These are phyloP conservation scores for Platanthera zijinensis DNA, from an alignment of 106 monocot species.

Conservation along the genomic window DNA sequence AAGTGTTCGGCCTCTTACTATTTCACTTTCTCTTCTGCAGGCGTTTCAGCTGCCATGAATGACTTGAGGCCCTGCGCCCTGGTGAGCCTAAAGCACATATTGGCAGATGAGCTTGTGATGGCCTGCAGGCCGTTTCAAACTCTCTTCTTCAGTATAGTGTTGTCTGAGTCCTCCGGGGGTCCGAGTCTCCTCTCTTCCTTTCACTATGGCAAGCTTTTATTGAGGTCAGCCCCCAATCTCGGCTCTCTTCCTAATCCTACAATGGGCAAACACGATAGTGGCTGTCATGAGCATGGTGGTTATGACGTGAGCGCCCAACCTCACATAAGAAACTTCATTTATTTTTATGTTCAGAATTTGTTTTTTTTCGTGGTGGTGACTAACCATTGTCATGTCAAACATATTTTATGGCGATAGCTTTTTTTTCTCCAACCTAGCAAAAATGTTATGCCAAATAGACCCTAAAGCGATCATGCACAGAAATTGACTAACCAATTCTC, in stretches of 20 bases:
- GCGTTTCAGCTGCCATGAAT: conserved; percentile 88
- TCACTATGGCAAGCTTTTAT: conserved; percentile 84
- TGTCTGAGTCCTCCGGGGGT: conserved; percentile 67
- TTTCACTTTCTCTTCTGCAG: conserved; percentile 20
- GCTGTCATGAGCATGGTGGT: too few species aligned
- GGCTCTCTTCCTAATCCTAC: background rate
- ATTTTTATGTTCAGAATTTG: too few species aligned
- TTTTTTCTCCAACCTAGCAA: too few species aligned
- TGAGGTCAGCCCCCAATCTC: conserved; percentile 46
- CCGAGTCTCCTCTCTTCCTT: conserved; percentile 82
- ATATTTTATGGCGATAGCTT: too few species aligned
- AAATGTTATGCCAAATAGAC: too few species aligned
- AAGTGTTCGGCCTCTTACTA: too few species aligned
- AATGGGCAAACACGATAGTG: too few species aligned
- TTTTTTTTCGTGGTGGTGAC: too few species aligned
- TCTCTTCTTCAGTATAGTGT: conserved; percentile 70
- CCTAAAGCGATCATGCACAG: too few species aligned
- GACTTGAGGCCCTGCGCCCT: conserved; percentile 90
- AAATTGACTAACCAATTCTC: background rate
- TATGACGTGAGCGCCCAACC: too few species aligned
- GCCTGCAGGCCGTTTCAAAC: conserved; percentile 73
- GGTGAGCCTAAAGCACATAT: conserved; percentile 50
- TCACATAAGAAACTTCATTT: too few species aligned
- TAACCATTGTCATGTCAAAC: too few species aligned
- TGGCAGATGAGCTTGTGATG: conserved; percentile 73